phyloP scores from a whole-genome alignment of 2,329 filamentous ascomycete species.

The Dissoconium aciculare region DNA sequence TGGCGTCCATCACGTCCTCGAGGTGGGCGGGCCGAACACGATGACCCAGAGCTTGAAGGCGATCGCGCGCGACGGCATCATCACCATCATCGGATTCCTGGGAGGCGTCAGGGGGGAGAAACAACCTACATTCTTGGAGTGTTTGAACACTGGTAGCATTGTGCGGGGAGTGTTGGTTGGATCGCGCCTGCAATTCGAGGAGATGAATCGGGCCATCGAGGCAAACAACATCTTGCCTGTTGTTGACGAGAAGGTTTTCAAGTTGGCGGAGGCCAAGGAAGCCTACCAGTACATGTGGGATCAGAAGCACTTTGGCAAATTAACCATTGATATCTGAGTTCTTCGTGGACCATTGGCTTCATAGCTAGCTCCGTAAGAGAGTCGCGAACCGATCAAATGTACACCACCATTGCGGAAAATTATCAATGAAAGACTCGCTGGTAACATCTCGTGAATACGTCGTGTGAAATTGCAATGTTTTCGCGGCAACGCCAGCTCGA shows the following conservation, averaged over 20 bases:
- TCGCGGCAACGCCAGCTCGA: too few relatives aligned
- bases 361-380: too few relatives aligned
- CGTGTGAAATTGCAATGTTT: too few relatives aligned
- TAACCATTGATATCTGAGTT: conserved; percentile 26
- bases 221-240: conserved; percentile 44
- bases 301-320: conserved; percentile 35
- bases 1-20: conserved; percentile 49
- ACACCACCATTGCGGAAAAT: too few relatives aligned
- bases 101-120: conserved; percentile 33
- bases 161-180: conserved; percentile 45
- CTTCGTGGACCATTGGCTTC: too few relatives aligned
- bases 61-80: conserved; percentile 37
- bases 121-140: conserved; percentile 39
- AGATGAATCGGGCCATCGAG: conserved; percentile 45
- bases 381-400: too few relatives aligned
- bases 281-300: conserved; percentile 33
- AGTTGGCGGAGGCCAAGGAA: conserved; percentile 36
- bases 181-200: conserved; percentile 40
- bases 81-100: conserved; percentile 44
- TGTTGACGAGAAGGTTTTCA: conserved; percentile 43
- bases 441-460: too few relatives aligned
- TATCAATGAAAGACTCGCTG: too few relatives aligned
- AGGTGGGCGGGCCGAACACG: conserved; percentile 51
- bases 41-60: conserved; percentile 36
- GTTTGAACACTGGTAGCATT: conserved; percentile 37